Conservation (phyloP, 1,284 basidiomycete species). For the Apiotrichum domesticum region DNA sequence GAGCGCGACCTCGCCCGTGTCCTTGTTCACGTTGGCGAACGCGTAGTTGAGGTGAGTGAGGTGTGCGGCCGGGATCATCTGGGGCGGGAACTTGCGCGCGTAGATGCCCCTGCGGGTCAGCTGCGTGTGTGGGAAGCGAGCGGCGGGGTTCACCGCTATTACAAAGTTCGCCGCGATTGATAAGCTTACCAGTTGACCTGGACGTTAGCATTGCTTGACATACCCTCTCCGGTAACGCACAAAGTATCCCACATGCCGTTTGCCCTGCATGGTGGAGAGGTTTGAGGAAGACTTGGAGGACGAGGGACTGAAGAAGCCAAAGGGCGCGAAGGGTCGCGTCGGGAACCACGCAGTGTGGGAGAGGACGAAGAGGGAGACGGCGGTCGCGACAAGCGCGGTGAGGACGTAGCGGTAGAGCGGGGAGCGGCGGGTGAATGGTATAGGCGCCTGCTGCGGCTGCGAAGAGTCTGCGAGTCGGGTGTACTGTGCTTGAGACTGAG, state of each 20-base stretch:
- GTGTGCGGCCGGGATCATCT: conserved; percentile 60
- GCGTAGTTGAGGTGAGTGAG: conserved; percentile 83
- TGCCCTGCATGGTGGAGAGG: conserved; percentile 11
- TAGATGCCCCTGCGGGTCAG: conserved; percentile 73
- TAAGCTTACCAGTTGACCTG: conserved; percentile 32
- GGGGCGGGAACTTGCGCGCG: conserved; percentile 69
- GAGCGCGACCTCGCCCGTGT: conserved; percentile 61
- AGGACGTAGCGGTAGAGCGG: background rate
- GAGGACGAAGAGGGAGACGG: background rate
- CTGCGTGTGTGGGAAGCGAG: background rate
- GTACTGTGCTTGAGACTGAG: background rate
- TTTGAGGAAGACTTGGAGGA: background rate
- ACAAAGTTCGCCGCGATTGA: no score
- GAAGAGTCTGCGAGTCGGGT: background rate
- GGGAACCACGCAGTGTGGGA: conserved; percentile 3
- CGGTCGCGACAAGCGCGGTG: background rate
- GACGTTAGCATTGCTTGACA: background rate
- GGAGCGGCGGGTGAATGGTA: background rate
- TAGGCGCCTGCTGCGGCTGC: no score
- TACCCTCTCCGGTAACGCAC: conserved; percentile 13
- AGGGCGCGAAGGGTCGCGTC: background rate
- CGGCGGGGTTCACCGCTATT: background rate
- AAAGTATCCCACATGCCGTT: conserved; percentile 33
- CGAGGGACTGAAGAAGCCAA: background rate
- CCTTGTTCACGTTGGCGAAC: conserved; percentile 71